Base-by-base conservation (phyloP, 2,329 filamentous ascomycete genomes). In the Penicillium frequentans region DNA sequence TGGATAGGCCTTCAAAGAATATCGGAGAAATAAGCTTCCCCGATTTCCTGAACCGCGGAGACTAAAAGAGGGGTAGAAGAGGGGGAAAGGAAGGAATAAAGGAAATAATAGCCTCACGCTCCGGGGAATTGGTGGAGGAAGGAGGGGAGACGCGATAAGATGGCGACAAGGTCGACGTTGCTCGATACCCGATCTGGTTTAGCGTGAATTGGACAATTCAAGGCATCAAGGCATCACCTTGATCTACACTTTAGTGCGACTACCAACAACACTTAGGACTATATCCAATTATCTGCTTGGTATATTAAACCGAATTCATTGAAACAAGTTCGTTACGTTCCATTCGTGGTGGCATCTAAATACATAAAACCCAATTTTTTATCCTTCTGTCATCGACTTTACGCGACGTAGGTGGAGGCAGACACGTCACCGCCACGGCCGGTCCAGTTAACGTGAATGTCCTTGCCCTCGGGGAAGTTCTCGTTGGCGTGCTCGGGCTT, bases 401-500 rank as follows among this genome's bases (percentile, higher is more conserved):
- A 98, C 84, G 91, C 95, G 81, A 92, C 90, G 86, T 99, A 99
- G 69, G 93, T 98, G 52, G 93, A 96, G 71, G 95, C 95, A 69
- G 92, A 96, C 66, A 99, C 90, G 76, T 98, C 95, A 74, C 95
- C 95, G 75, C 95, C 95, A 77, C 95, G 90, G 72, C 95, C 95
- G 69, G 95, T 99, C 95, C 95, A 99, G 90, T 99, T 99, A 79
- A 98, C 92, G 86, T 99, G 95, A 75, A 93, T 95, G 78, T 98
- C 87, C 82, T 92, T 82, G 78, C 88, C 91, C 69, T 84, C 86
- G 66, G 88, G 89, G 83, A 96, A 96, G 81, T 91, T 92, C 57
- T 82, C 86, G 77, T 72, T 89, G 69, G 90, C 90, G 65, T 69
- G 73, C 81, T 93, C 90, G 60, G 90, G 89, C 88, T 95, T 93